Evolutionary conservation across 2,329 filamentous ascomycete genomes (phyloP), one percentile per base, ranked within the genome.

Genomic region (Xylaria sp.): DNA sequence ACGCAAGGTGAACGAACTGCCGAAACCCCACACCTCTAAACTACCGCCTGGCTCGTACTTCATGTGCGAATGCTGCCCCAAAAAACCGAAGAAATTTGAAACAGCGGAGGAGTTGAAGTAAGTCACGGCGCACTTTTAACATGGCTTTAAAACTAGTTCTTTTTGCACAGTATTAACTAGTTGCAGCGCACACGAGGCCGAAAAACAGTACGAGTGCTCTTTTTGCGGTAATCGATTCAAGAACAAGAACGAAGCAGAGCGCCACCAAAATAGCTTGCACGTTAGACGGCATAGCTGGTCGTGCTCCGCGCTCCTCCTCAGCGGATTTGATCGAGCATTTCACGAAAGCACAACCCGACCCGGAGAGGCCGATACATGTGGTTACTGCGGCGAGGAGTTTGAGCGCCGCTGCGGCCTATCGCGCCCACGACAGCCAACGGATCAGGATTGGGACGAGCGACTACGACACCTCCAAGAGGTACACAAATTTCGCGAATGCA

Each of bases 401-500:
- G 66, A 74, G 24, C 78, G 83, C 26, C 79, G 75, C 45, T 80
- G 82, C 9, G 71, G 70, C 22, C 64, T 62, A 43, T 71, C 69
- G 48, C 73, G 74, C 20, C 67, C 76, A 44, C 72, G 75, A 39
- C 72, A 76, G 20, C 73, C 87, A 19, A 96, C 90, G 39, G 88
- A 92, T 4, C 84, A 91, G 48, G 90, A 97, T 69, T 97, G 92
- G 92, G 90, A 96, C 48, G 81, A 85, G 57, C 87, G 94, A 53
- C 86, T 92, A 49, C 88, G 90, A 52, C 94, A 99, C 76, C 77
- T 99, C 49, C 92, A 92, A 68, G 88, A 90, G 65, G 84, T 92
- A 60, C 94, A 99, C 78, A 99, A 99, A 71, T 99, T 96, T 71
- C 86, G 92, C 59, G 94, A 97, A 75, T 99, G 94, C 82, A 99